Base-by-base conservation (phyloP, 176 grass and related monocot species). In the Aegilops longissima region DNA sequence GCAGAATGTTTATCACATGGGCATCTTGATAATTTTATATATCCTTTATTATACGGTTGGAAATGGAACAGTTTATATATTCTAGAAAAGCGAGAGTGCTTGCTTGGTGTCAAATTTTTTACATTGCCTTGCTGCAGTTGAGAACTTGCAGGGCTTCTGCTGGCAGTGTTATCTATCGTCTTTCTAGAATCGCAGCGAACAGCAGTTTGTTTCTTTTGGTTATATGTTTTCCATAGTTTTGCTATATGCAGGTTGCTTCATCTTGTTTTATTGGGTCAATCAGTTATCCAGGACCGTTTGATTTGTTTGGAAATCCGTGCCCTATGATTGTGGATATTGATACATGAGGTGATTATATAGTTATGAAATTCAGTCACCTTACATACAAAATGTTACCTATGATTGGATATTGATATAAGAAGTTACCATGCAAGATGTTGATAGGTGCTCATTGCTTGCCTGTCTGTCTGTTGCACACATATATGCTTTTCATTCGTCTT, bases 1-100 rank as follows among this genome's bases (percentile, higher is more conserved):
- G 14, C 7, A 0, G 84, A 87, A 83, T 79, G 72, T 83, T 69
- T 79, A 83, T 79, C 66, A 45, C 54, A 27, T 87, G 42, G 58
- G 84, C 81, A 70, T 80, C 82, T 80, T 80, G 16, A 16, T 35
- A 4, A 25, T 80, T 82, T 23, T 52, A 66, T 52, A 45, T 34
- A 69, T 12, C 40, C 79, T 8, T 30, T 49, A 5, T 30, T 49
- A 9, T 69, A 14, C 7, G 52, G 64, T 25, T 4, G n/a, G 39
- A 80, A 73, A 5, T 73, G 9, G 34, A 66, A 35, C 70, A 38
- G 12, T 66, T n/a, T 8, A 27, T 20, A 27, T 20, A 61, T 76
- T 85, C 39, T 21, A 56, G 49, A 13, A 25, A 33, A 83, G 10
- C 63, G 58, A n/a, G 14, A 6, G 0, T 1, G 5, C 29, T 35